Percentiles rank a stretch among this genome's conserved stretches.
These are phyloP conservation scores for Haplosporangium sp. DNA, from an alignment of 371 early-diverging fungal species.

Conservation along the genomic window DNA sequence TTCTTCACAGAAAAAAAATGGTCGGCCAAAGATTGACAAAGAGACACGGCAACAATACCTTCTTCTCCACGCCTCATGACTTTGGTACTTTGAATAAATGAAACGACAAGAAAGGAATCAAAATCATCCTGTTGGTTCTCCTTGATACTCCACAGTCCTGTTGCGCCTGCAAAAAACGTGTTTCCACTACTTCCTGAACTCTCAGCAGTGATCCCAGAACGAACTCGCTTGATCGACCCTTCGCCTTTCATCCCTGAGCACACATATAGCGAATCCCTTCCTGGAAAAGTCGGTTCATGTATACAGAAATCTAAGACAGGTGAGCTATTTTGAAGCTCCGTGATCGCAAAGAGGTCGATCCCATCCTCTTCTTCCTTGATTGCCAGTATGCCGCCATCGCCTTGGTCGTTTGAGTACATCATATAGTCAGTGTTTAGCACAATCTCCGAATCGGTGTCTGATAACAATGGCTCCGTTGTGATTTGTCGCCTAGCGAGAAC, in stretches of 20 bases:
- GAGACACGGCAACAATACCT: slow-evolving; percentile 9
- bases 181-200: slow-evolving; percentile 40
- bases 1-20: neutral
- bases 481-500: slow-evolving; percentile 25
- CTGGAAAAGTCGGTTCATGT: slow-evolving; percentile 34
- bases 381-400: slow-evolving; percentile 34
- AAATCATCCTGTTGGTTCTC: slow-evolving; percentile 5
- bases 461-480: neutral
- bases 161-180: slow-evolving; percentile 33
- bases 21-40: neutral
- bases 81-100: slow-evolving; percentile 42
- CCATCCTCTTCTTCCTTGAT: slow-evolving; percentile 35
- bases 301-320: slow-evolving; percentile 45
- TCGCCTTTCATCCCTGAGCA: slow-evolving; percentile 45
- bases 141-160: slow-evolving; percentile 42
- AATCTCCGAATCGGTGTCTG: slow-evolving; percentile 5
- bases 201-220: slow-evolving; percentile 29
- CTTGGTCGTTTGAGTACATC: slow-evolving; percentile 42
- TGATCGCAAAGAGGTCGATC: slow-evolving; percentile 32
- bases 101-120: slow-evolving; percentile 35
- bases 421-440: slow-evolving; percentile 35
- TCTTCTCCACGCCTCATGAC: slow-evolving; percentile 27
- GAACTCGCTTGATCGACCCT: slow-evolving; percentile 28
- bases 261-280: slow-evolving; percentile 30
- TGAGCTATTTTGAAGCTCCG: slow-evolving; percentile 26